Conservation (phyloP, 306 rosid species). For the Cucumis sativus region DNA sequence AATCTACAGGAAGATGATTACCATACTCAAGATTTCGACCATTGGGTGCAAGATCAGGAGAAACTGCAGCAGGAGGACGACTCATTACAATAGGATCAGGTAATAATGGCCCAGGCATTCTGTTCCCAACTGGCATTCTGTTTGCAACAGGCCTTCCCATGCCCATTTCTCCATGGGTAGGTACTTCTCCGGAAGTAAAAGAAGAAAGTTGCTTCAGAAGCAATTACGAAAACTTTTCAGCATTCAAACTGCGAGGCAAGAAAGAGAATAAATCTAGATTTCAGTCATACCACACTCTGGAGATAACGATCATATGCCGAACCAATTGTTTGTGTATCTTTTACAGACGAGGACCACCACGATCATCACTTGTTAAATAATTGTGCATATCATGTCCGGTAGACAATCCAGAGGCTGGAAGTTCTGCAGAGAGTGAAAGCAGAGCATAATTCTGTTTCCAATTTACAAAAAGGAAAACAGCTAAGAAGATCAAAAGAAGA, state of each 20-base stretch:
- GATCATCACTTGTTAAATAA: slow-evolving; percentile 51
- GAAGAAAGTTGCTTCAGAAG: slow-evolving; percentile 57
- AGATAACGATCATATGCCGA: slow-evolving; percentile 92
- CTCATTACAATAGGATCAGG: slow-evolving; percentile 44
- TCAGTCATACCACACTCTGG: slow-evolving; percentile 55
- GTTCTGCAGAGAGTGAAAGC: slow-evolving; percentile 23
- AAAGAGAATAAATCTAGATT: slow-evolving; percentile 9
- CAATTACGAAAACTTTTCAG: slow-evolving; percentile 23
- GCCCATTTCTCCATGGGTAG: slow-evolving; percentile 43
- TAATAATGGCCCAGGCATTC: slow-evolving; percentile 36
- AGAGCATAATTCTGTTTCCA: background rate
- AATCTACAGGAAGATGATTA: slow-evolving; percentile 48
- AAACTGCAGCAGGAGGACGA: slow-evolving; percentile 34
- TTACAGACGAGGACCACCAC: slow-evolving; percentile 29
- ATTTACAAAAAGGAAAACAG: background rate
- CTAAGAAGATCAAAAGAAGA: background rate
- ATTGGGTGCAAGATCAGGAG: slow-evolving; percentile 49
- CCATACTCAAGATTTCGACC: slow-evolving; percentile 40
- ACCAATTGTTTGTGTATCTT: slow-evolving; percentile 54
- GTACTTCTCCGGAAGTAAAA: slow-evolving; percentile 50
- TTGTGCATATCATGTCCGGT: slow-evolving; percentile 57
- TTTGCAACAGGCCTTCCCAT: slow-evolving; percentile 37
- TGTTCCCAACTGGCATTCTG: slow-evolving; percentile 37
- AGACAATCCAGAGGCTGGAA: slow-evolving; percentile 35
- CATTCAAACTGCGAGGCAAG: slow-evolving; percentile 10